Evolutionary conservation across 1,284 basidiomycete species (phyloP).

Genomic region (Ganoderma leucocontextum): DNA sequence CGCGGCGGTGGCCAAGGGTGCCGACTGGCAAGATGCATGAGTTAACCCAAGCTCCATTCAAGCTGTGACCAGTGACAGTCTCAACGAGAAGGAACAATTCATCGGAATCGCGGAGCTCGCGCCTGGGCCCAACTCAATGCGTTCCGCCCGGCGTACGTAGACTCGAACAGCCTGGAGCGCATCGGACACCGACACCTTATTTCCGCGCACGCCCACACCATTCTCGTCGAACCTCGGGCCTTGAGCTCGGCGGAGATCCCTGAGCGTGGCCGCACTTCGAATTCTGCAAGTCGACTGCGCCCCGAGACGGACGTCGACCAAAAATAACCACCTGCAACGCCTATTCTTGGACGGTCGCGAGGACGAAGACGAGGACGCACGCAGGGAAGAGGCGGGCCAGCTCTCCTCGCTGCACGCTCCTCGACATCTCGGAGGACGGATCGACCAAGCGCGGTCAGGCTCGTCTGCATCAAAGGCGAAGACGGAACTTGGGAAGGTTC

Average conservation of each 20-base stretch:
- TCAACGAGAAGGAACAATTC: not conserved
- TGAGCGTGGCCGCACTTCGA: not conserved
- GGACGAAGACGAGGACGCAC: not conserved
- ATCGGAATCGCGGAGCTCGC: not conserved
- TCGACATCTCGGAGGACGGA: not conserved
- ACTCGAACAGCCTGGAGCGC: not conserved
- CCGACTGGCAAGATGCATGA: not conserved
- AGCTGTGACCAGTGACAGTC: not conserved
- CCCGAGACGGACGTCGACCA: not conserved
- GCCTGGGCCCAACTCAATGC: slow-evolving; percentile 2
- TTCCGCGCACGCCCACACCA: not conserved
- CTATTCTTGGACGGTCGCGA: slow-evolving; percentile 1
- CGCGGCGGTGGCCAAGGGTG: not conserved
- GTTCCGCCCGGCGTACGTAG: not conserved
- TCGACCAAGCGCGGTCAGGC: not conserved
- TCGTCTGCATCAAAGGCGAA: not conserved
- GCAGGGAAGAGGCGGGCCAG: not conserved
- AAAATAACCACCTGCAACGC: not conserved
- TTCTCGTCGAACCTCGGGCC: not conserved
- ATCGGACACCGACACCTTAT: not conserved
- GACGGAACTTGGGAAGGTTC: not conserved
- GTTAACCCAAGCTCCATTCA: slow-evolving; percentile 3
- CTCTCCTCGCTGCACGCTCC: not conserved
- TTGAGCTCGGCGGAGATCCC: slow-evolving; percentile 5
- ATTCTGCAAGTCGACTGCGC: not conserved